Percentiles rank a stretch among this genome's conserved stretches.
These are phyloP conservation scores for Pythium pyrilobum DNA, from an alignment of 352 stramenopile genomes.

Conservation along the genomic window DNA sequence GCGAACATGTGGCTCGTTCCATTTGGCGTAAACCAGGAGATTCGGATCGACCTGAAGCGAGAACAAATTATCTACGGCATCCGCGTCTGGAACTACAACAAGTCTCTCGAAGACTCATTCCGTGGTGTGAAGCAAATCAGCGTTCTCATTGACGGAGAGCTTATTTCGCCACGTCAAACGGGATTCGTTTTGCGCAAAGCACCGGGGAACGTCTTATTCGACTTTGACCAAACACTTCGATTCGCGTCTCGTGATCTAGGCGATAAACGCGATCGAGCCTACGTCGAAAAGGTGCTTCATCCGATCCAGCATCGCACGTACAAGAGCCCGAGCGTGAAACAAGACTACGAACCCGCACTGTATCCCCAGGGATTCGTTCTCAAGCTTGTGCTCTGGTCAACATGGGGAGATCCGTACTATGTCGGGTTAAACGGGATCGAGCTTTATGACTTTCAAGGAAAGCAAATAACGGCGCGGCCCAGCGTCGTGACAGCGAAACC, in stretches of 20 bases:
- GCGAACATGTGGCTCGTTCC: conserved; percentile 90
- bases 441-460: conserved; percentile 57
- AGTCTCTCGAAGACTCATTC: conserved; percentile 60
- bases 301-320: conserved; percentile 41
- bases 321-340: conserved; percentile 66
- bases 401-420: conserved; percentile 84
- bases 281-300: conserved; percentile 35
- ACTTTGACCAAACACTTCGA: conserved; percentile 67
- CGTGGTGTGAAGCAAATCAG: conserved; percentile 63
- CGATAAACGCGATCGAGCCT: conserved; percentile 17
- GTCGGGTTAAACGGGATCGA: conserved; percentile 79
- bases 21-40: conserved; percentile 31
- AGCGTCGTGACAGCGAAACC: conserved; percentile 45
- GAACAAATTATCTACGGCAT: conserved; percentile 54
- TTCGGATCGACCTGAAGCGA: conserved; percentile 56
- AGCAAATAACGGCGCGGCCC: conserved; percentile 29
- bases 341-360: conserved; percentile 85
- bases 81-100: conserved; percentile 85
- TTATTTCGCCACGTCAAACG: conserved; percentile 45
- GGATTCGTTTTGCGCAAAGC: conserved; percentile 80
- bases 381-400: conserved; percentile 76
- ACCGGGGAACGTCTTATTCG: conserved; percentile 52
- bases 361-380: conserved; percentile 83
- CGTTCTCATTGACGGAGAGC: conserved; percentile 37
- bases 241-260: conserved; percentile 21